Base-by-base conservation (phyloP, 768 basidiomycete species). In the Termitomyces heimii region DNA sequence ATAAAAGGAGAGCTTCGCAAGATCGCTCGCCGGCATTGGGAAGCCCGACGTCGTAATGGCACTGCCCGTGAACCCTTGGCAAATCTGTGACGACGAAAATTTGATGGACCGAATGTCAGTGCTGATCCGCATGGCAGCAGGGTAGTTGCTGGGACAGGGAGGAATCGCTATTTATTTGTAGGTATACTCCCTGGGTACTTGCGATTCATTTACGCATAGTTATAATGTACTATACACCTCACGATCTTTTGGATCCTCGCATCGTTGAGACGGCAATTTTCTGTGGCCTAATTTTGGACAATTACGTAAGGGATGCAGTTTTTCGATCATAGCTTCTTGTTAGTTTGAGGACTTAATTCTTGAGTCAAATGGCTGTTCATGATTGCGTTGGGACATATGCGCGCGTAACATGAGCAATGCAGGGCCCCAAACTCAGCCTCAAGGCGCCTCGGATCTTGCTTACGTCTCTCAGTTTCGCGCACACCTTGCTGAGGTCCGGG, bases 1-100 rank as follows among this genome's bases (percentile, higher is more conserved):
- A 74, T 81, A 37, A 85, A 85, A 65, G 71, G 70, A 4, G 74
- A 75, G 46, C 69, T 84, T 18, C 76, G 82, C n/a, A 73, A 73
- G 64, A 59, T 80, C 47, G 79, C 79, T 4, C 67, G 68, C 49
- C 63, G 62, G 28, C 71, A 74, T 46, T 81, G 79, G 79, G 74
- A 77, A 61, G 56, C 66, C 48, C 71, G 78, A 39, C 62, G 66
- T 42, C 65, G 62, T 32, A 64, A 65, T 55, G 68, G 70, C n/a
- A 56, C 65, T n/a, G 67, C 66, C 43, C 66, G 70, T 20, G 69
- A 76, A 56, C 74, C 71, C 47, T 60, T 67, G 20, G 73, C 71
- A n/a, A 76, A 76, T 56, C 64, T 76, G 29, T 76, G 64, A 62
- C 18, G 24, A 24, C 48, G 16, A 42, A 52, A 40, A 42, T 10